Conservation (phyloP, 2,329 filamentous ascomycete genomes). For the Colletotrichum tropicale region DNA sequence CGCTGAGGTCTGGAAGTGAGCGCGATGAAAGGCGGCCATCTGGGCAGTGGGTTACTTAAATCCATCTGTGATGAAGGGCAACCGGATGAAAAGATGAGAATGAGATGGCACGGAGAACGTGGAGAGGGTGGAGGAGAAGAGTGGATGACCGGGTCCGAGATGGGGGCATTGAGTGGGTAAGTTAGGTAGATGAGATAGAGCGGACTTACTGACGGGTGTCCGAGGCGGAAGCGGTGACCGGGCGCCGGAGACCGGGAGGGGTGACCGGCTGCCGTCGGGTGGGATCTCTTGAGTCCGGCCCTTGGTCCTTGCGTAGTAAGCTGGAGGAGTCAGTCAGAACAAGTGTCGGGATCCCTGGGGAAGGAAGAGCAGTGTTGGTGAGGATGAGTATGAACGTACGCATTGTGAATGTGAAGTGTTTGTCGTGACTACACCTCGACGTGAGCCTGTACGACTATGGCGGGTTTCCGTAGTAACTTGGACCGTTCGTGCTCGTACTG, state of each 20-base stretch:
- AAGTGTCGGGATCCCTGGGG: not conserved
- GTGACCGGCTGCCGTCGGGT: conserved; percentile 13
- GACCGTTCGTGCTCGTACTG: not conserved
- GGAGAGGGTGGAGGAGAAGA: not conserved
- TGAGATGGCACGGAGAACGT: not conserved
- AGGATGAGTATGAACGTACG: not conserved
- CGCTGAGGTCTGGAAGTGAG: conserved; percentile 15
- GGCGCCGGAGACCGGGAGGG: conserved; percentile 6
- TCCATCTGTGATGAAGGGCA: not conserved
- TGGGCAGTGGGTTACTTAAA: not conserved
- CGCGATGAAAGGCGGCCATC: not conserved
- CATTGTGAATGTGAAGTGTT: not conserved
- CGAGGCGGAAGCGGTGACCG: conserved; percentile 16
- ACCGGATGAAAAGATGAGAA: not conserved
- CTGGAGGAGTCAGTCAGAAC: not conserved
- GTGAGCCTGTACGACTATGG: not conserved
- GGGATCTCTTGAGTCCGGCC: conserved; percentile 19
- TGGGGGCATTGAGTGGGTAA: not conserved
- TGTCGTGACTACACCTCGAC: not conserved
- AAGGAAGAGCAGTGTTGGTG: not conserved
- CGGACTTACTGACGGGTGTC: conserved; percentile 10
- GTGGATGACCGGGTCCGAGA: not conserved
- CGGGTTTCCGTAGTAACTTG: not conserved
- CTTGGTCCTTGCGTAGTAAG: conserved; percentile 19
- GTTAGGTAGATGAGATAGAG: not conserved